These are phyloP conservation scores for Gossypium aridum DNA, from an alignment of 441 rosid genomes.

Conservation along the genomic window DNA sequence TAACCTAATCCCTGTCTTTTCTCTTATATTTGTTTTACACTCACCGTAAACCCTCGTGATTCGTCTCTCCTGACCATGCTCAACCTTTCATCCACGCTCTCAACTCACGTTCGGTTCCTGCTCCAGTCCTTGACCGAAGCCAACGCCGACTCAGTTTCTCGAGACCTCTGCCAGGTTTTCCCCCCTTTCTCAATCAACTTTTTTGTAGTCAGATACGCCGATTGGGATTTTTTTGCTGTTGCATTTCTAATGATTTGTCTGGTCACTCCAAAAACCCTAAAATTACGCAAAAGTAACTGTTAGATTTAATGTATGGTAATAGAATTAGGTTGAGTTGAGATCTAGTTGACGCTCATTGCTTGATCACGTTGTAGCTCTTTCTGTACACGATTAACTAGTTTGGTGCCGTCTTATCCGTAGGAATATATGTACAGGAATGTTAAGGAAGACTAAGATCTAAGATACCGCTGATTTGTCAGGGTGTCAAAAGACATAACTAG, in stretches of 20 bases:
- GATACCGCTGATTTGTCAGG: neutral
- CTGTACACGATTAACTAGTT: neutral
- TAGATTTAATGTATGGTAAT: neutral
- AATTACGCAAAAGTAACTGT: neutral
- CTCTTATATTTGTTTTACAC: neutral
- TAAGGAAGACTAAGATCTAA: neutral
- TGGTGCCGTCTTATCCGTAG: neutral
- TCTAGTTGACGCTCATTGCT: neutral
- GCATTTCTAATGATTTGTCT: neutral
- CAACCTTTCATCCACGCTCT: constrained; percentile 40
- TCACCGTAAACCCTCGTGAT: constrained; percentile 19
- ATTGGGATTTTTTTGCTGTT: neutral
- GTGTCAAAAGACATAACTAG: neutral
- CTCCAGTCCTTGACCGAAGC: constrained; percentile 53
- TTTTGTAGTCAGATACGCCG: neutral
- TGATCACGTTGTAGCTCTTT: neutral
- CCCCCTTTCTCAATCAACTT: neutral
- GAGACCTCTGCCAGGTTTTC: constrained; percentile 59
- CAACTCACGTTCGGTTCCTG: constrained; percentile 68
- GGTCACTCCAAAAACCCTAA: constrained; percentile 10
- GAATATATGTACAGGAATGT: neutral
- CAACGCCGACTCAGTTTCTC: constrained; percentile 51
- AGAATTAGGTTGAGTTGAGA: neutral
- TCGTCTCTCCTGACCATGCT: constrained; percentile 38
- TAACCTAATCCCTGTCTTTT: constrained; percentile 13